Evolutionary conservation across 257 asterid species (phyloP), one percentile per base, ranked within the genome.

Genomic region (Oldenlandia corymbosa): DNA sequence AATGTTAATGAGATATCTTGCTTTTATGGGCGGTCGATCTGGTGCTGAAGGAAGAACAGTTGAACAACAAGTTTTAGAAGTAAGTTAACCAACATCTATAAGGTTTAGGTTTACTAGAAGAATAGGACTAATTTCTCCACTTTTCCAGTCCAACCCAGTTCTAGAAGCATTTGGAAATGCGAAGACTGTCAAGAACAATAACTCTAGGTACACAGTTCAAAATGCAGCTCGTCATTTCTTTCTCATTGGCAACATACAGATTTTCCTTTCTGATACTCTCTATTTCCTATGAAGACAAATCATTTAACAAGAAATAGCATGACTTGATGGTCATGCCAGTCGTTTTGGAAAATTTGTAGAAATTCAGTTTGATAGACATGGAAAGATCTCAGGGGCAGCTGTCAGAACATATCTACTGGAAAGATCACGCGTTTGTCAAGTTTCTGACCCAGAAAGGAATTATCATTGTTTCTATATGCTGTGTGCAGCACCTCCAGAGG

Each of bases 301-400:
- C 64, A 76, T 32, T 57, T 56, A 31, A 56, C 80, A 73, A 76
- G 83, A 71, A 60, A 71, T 67, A 76, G 67, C 70, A 55, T 73
- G 87, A 74, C 77, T 73, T 86, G 73, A 79, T 79, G 72, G 72
- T 60, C 23, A 75, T 64, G 70, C 87, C 96, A 91, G 98, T 83
- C 97, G 97, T 64, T 92, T 92, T 73, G 98, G 98, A 65, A 92
- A 92, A 80, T 92, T 92, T 72, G 98, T 92, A 73, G 98, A 92
- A 68, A 87, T 92, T 49, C 98, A 89, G 73, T 92, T 92, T 52
- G 98, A 92, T 77, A 89, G 72, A 71, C 85, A 81, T 56, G 94
- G 91, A 68, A 92, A 85, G 85, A 92, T 92, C 71, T 92, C 98
- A 27, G 98, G 98, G 71, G 98, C 98, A 24, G 98, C 98, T 49